Evolutionary conservation across 345 rosid genomes (phyloP).

Genomic region (Citrus glauca): DNA sequence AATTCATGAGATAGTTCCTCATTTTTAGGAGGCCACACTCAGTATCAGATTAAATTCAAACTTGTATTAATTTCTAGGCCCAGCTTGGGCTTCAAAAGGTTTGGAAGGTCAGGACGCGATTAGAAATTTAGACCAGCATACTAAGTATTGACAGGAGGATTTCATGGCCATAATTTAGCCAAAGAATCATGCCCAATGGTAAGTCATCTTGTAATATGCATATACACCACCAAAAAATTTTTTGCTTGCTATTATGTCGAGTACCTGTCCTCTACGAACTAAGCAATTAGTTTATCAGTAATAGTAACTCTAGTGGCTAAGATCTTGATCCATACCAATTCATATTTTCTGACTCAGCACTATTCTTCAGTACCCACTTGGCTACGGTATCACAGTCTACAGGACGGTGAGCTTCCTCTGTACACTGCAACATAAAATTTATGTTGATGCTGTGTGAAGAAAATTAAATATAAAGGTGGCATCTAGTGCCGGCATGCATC

Average conservation of each 20-base stretch:
- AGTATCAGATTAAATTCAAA: neutral
- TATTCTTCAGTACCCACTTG: constrained; percentile 77
- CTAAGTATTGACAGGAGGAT: neutral
- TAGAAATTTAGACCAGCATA: neutral
- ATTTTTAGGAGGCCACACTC: neutral
- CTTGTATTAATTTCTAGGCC: neutral
- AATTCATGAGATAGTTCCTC: neutral
- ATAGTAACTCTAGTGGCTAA: neutral
- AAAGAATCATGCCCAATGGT: neutral
- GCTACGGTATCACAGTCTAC: constrained; percentile 74
- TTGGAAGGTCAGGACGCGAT: neutral
- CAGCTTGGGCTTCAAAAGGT: neutral
- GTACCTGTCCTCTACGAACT: neutral
- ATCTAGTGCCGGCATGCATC: neutral
- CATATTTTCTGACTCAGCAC: constrained; percentile 85
- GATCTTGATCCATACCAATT: constrained; percentile 44
- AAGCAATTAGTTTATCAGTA: neutral
- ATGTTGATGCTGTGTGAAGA: neutral
- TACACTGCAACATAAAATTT: constrained; percentile 41
- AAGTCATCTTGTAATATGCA: neutral
- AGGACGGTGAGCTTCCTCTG: constrained; percentile 87
- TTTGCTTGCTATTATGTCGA: neutral
- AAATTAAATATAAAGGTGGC: neutral
- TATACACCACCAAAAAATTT: neutral
- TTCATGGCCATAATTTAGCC: neutral